Percentiles rank a stretch among this genome's conserved stretches.
Conservation (phyloP, 2,329 filamentous ascomycete species). For the Talaromyces pinophilus region DNA sequence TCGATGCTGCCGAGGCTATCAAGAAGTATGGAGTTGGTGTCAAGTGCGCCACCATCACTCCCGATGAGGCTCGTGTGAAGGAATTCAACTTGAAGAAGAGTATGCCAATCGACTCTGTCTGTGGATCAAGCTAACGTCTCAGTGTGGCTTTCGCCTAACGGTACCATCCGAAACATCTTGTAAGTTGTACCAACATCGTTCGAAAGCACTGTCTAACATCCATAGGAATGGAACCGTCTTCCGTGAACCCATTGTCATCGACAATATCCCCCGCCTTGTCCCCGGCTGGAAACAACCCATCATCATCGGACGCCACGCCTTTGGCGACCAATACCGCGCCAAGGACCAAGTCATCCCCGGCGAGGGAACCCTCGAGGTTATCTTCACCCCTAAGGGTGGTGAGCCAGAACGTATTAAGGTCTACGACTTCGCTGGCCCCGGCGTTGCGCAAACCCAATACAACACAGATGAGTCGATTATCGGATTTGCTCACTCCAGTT, state of each 20-base stretch:
- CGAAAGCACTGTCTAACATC: background rate
- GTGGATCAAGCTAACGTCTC: constrained; percentile 15
- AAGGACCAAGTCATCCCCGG: constrained; percentile 84
- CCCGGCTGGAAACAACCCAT: constrained; percentile 99
- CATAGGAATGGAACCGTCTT: constrained; percentile 86
- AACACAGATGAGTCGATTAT: constrained; percentile 95
- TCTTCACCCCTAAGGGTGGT: constrained; percentile 80
- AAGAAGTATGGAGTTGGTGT: constrained; percentile 99
- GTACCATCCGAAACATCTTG: constrained; percentile 71
- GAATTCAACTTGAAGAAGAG: constrained; percentile 99
- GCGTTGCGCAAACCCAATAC: constrained; percentile 93
- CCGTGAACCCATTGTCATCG: constrained; percentile 97
- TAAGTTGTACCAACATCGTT: constrained; percentile 32
- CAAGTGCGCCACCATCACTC: constrained; percentile 99
- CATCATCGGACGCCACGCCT: constrained; percentile 97
- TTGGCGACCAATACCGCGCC: constrained; percentile 97
- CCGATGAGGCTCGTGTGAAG: constrained; percentile 92
- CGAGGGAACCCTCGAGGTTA: constrained; percentile 87
- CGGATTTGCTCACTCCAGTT: constrained; percentile 93
- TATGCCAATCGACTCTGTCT: constrained; percentile 48
- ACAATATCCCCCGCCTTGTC: constrained; percentile 86
- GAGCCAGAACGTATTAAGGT: constrained; percentile 85
- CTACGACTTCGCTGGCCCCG: constrained; percentile 81
- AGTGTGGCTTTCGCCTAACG: constrained; percentile 99
- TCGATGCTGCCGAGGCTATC: constrained; percentile 94